Conservation (phyloP, 306 rosid genomes). For the Quercus agrifolia region DNA sequence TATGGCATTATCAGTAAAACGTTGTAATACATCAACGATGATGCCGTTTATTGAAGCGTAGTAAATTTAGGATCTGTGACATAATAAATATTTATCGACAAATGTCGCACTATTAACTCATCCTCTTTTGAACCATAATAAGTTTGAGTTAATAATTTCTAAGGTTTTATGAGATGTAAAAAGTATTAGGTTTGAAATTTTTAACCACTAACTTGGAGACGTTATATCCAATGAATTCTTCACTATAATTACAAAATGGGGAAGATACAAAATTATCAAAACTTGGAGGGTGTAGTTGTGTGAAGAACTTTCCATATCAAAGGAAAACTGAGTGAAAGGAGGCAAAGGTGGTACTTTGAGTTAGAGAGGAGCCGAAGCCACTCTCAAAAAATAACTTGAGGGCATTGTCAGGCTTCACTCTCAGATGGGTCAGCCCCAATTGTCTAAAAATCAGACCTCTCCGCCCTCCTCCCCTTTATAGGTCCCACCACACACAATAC, state of each 20-base stretch:
- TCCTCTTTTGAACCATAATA: too few relatives aligned
- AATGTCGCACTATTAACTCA: too few relatives aligned
- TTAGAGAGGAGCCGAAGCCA: slow-evolving; percentile 44
- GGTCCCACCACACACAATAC: slow-evolving; percentile 43
- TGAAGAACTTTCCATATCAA: slow-evolving; percentile 7
- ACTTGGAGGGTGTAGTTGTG: background rate
- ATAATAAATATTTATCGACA: too few relatives aligned
- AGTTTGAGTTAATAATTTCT: too few relatives aligned
- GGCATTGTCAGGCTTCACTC: slow-evolving; percentile 78
- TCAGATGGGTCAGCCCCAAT: slow-evolving; percentile 74
- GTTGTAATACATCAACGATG: too few relatives aligned
- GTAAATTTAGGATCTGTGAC: too few relatives aligned
- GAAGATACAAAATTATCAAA: background rate
- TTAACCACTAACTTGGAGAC: too few relatives aligned
- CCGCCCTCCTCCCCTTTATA: slow-evolving; percentile 38
- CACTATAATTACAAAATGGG: background rate
- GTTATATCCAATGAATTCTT: too few relatives aligned
- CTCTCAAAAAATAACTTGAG: slow-evolving; percentile 41
- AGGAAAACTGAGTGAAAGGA: slow-evolving; percentile 25
- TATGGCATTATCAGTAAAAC: too few relatives aligned
- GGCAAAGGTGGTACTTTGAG: slow-evolving; percentile 55
- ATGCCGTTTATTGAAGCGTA: too few relatives aligned
- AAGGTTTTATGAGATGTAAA: too few relatives aligned
- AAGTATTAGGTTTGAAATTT: too few relatives aligned
- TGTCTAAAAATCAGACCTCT: slow-evolving; percentile 46